Evolutionary conservation across 495 filamentous ascomycete species (phyloP).

Genomic region (Astrothelium macrocarpum): DNA sequence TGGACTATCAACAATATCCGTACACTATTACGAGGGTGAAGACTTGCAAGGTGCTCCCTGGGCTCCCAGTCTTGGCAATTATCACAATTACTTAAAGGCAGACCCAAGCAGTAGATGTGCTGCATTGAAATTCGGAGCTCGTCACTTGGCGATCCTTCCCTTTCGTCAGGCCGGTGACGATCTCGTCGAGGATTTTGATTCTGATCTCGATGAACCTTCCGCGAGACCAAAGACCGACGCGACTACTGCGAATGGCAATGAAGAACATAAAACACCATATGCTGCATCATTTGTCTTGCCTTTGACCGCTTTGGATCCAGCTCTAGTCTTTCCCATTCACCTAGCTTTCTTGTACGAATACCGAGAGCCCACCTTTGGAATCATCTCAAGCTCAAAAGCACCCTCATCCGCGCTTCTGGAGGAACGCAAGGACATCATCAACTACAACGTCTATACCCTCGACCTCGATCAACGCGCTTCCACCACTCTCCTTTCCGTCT

Average conservation of each 20-base stretch:
- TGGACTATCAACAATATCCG: constrained; percentile 73
- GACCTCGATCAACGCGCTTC: constrained; percentile 90
- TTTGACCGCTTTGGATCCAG: constrained; percentile 76
- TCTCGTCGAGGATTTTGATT: constrained; percentile 81
- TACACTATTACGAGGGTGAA: constrained; percentile 96
- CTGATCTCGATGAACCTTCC: constrained; percentile 53
- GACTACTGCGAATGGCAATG: constrained; percentile 15
- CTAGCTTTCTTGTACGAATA: constrained; percentile 94
- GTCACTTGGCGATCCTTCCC: constrained; percentile 86
- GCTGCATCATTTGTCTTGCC: constrained; percentile 83
- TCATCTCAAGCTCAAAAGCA: constrained; percentile 64
- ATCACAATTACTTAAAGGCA: constrained; percentile 68
- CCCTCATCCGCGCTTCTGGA: constrained; percentile 62
- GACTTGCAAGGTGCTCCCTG: constrained; percentile 69
- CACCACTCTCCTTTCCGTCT: constrained; percentile 80
- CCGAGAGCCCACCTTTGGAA: constrained; percentile 92
- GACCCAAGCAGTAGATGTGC: constrained; percentile 91
- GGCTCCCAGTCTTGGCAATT: constrained; percentile 57
- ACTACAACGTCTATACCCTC: constrained; percentile 88
- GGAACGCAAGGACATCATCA: constrained; percentile 73
- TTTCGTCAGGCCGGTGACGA: constrained; percentile 81
- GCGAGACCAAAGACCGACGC: constrained; percentile 16
- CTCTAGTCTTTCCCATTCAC: constrained; percentile 76
- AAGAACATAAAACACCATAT: constrained; percentile 63
- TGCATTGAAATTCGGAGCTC: constrained; percentile 77